These are phyloP conservation scores for Syncephalis plumigaleata DNA, from an alignment of 371 early-diverging fungal genomes.

Conservation along the genomic window DNA sequence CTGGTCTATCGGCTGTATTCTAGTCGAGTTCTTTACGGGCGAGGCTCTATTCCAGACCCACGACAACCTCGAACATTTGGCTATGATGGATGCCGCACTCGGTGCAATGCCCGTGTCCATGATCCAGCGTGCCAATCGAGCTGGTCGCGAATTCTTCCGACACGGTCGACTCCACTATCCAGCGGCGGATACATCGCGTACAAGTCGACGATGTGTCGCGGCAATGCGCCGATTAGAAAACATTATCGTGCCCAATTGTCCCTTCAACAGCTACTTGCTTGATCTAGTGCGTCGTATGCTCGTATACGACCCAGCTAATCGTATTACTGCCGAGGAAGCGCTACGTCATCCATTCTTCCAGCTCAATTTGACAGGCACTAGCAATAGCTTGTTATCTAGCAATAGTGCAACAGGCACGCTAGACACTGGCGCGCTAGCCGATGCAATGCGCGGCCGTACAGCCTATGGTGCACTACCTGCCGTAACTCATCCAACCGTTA, in stretches of 20 bases:
- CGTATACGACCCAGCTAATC: slow-evolving; percentile 67
- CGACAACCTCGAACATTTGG: slow-evolving; percentile 61
- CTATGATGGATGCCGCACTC: slow-evolving; percentile 52
- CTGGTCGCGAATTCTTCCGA: slow-evolving; percentile 25
- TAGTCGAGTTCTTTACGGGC: slow-evolving; percentile 86
- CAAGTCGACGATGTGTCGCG: slow-evolving; percentile 49
- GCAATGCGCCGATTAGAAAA: slow-evolving; percentile 26
- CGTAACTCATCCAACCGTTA: too few relatives aligned
- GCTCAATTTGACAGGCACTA: background rate
- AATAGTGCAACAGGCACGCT: too few relatives aligned
- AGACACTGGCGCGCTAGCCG: too few relatives aligned
- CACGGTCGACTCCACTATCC: slow-evolving; percentile 45
- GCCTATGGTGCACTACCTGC: too few relatives aligned
- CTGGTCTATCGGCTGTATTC: slow-evolving; percentile 94
- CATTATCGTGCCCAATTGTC: background rate
- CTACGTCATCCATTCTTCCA: slow-evolving; percentile 67
- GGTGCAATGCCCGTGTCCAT: slow-evolving; percentile 26
- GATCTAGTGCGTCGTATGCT: slow-evolving; percentile 68
- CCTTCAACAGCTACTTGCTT: slow-evolving; percentile 10
- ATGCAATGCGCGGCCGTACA: too few relatives aligned
- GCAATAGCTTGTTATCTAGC: background rate
- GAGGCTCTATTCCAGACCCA: slow-evolving; percentile 90
- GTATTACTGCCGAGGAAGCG: slow-evolving; percentile 76
- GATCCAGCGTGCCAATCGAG: slow-evolving; percentile 16
- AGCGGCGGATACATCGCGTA: slow-evolving; percentile 30